Evolutionary conservation across 2,329 filamentous ascomycete genomes (phyloP), one percentile per base, ranked within the genome.

Genomic region (Beauveria asiatica): DNA sequence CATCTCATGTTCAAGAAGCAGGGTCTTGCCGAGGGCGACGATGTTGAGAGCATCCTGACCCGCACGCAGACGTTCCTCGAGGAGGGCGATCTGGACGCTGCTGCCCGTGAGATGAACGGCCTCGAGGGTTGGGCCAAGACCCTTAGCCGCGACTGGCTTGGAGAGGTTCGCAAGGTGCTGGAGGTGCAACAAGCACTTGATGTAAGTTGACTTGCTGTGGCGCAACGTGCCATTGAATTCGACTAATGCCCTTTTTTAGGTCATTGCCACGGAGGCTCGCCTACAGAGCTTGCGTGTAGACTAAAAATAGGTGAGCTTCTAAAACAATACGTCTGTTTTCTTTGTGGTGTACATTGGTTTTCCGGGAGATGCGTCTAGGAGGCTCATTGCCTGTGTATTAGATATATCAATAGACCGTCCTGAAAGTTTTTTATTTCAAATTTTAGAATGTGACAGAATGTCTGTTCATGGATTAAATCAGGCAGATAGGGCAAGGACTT

Each of bases 1-100:
- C 95, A 96, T 77, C 82, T 97, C 57, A 85, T 97, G 78, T 97
- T 99, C 83, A 92, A 91, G 80, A 97, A 97, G 83, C 86, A 89
- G 69, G 90, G 89, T 10, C 80, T 94, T 51, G 88, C 91, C 0
- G 85, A 85, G 25, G 92, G 93, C 21, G 83, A 90, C 67, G 93
- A 97, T 70, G 93, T 97, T 23, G 94, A 99, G 80, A 95, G 92
- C 69, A 87, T 97, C 62, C 82, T 99, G 51, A 89, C 90, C 3
- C 83, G 94, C 64, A 93, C 94, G 1, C 92, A 99, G 76, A 92
- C 87, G 8, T 83, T 91, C 67, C 82, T 99, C 21, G 92, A 99
- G 76, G 91, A 97, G 76, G 94, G 94, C 23, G 87, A 97, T 70
- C 76, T 99, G 60, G 94, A 99, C 73, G 87, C 83, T 57, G 94